These are phyloP conservation scores for Simplicillium aogashimaense DNA, from an alignment of 2,329 filamentous ascomycete species.

Conservation along the genomic window DNA sequence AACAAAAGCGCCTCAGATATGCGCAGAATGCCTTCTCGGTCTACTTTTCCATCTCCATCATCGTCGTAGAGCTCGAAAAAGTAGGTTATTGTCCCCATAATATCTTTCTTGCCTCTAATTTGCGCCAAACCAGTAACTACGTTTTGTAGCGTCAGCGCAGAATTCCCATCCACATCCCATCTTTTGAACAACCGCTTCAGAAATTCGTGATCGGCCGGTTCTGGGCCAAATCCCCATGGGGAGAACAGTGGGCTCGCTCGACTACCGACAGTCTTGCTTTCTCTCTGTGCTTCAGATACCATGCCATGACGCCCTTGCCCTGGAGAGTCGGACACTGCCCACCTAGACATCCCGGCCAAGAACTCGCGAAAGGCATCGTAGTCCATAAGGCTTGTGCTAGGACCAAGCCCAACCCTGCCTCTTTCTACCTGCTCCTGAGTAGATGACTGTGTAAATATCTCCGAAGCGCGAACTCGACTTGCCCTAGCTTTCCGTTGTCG, in stretches of 20 bases:
- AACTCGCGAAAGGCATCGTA: conserved; percentile 96
- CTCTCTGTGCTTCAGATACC: conserved; percentile 40
- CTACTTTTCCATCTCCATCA: conserved; percentile 79
- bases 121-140: conserved; percentile 84
- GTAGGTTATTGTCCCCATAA: conserved; percentile 96
- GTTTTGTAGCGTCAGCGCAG: conserved; percentile 78
- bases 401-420: conserved; percentile 77
- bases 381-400: conserved; percentile 90
- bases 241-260: conserved; percentile 36
- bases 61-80: conserved; percentile 98
- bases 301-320: conserved; percentile 40
- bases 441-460: conserved; percentile 23
- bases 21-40: conserved; percentile 85
- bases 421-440: conserved; percentile 55
- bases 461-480: conserved; percentile 31
- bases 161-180: conserved; percentile 74
- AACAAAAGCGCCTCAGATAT: conserved; percentile 94
- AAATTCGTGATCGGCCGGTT: conserved; percentile 90
- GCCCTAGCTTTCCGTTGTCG: conserved; percentile 55
- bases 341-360: conserved; percentile 77
- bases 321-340: conserved; percentile 85
- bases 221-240: conserved; percentile 46
- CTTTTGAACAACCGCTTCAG: conserved; percentile 76
- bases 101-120: conserved; percentile 88
- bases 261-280: conserved; percentile 50